A percentile compares a stretch with the other conserved stretches of the same genome.
Conservation (phyloP, 108 stramenopile genomes). For the Cyclotella baltica region DNA sequence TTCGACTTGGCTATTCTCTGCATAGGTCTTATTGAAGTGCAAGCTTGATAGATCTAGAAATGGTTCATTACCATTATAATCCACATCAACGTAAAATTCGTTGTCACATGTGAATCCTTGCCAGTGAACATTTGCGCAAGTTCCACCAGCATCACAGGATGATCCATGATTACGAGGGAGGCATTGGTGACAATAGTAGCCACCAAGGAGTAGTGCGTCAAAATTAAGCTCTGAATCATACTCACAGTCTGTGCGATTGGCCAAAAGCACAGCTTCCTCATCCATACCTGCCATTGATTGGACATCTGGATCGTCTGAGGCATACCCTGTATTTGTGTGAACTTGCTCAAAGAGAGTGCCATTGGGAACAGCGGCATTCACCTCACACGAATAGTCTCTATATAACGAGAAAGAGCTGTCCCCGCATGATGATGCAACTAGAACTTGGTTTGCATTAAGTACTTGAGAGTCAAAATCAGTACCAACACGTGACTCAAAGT, state of each 20-base stretch:
- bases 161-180: conserved; percentile 35
- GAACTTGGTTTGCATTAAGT: not conserved
- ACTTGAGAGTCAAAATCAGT: not conserved
- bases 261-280: conserved; percentile 47
- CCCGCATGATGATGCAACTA: not conserved
- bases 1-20: not conserved
- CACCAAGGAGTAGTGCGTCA: conserved; percentile 61
- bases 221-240: conserved; percentile 56
- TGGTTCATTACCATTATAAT: not conserved
- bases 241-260: conserved; percentile 60
- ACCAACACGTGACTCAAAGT: conserved; percentile 25
- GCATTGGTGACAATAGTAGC: conserved; percentile 60
- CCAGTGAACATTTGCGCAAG: conserved; percentile 51
- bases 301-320: conserved; percentile 49
- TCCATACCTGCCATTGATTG: conserved; percentile 63
- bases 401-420: conserved; percentile 14
- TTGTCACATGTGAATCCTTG: conserved; percentile 56
- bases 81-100: conserved; percentile 28
- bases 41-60: conserved; percentile 7
- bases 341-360: conserved; percentile 61
- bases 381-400: conserved; percentile 33
- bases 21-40: conserved; percentile 1
- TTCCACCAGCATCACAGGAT: conserved; percentile 37
- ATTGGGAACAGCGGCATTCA: conserved; percentile 35
- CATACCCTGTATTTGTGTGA: conserved; percentile 57